phyloP scores from a whole-genome alignment of 208 protist genomes.

The Borovskyia barvae region DNA sequence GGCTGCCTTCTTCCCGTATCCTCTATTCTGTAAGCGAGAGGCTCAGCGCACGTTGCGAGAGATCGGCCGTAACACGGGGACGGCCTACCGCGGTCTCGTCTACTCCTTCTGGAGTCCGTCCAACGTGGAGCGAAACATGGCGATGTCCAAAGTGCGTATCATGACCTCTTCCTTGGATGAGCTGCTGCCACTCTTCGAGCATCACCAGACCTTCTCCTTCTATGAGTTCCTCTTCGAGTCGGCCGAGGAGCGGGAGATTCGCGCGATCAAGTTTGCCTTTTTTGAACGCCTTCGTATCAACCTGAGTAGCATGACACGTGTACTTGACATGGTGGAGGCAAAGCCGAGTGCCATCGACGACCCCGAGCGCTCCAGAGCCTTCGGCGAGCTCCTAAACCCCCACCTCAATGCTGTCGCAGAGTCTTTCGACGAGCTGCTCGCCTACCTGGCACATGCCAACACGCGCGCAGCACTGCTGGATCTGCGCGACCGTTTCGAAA shows the following conservation, averaged over 20 bases:
- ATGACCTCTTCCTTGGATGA: constrained; percentile 70
- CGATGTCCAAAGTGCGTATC: constrained; percentile 77
- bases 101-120: constrained; percentile 85
- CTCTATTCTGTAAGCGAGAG: constrained; percentile 67
- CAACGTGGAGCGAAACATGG: constrained; percentile 85
- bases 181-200: constrained; percentile 54
- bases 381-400: constrained; percentile 57
- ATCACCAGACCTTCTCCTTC: constrained; percentile 65
- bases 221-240: constrained; percentile 86
- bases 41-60: constrained; percentile 47
- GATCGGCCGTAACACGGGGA: constrained; percentile 64
- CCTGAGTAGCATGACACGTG: constrained; percentile 75
- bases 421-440: constrained; percentile 67
- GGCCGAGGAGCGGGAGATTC: constrained; percentile 58
- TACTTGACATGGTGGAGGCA: constrained; percentile 78
- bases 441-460: constrained; percentile 45
- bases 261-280: constrained; percentile 55
- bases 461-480: constrained; percentile 37
- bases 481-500: constrained; percentile 35
- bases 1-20: constrained; percentile 76
- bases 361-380: constrained; percentile 62
- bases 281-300: constrained; percentile 74
- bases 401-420: constrained; percentile 53
- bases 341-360: constrained; percentile 73
- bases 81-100: constrained; percentile 64